Evolutionary conservation across 192 early-diverging fungal genomes (phyloP).

Genomic region (Pilaira anomala): DNA sequence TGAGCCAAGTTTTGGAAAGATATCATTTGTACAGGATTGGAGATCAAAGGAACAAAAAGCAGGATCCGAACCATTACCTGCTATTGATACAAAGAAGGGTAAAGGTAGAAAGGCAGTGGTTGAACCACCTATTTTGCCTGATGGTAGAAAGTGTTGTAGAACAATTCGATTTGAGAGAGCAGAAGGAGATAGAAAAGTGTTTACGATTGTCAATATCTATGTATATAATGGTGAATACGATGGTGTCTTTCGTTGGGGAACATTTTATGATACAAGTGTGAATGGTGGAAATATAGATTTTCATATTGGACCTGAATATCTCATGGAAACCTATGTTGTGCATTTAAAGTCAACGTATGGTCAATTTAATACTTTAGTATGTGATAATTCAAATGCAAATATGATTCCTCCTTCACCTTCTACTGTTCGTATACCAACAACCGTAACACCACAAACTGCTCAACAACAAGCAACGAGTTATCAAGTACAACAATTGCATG

Average conservation of each 20-base stretch:
- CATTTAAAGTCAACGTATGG: constrained; percentile 37
- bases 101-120: constrained; percentile 31
- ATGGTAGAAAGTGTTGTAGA: constrained; percentile 62
- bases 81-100: constrained; percentile 45
- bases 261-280: constrained; percentile 57
- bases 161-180: constrained; percentile 67
- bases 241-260: constrained; percentile 68
- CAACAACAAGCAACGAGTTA: constrained; percentile 16
- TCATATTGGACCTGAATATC: constrained; percentile 34
- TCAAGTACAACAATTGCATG: constrained; percentile 26
- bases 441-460: constrained; percentile 6
- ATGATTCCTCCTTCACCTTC: constrained; percentile 19
- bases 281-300: constrained; percentile 60
- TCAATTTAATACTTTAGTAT: constrained; percentile 34
- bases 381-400: constrained; percentile 30
- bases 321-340: constrained; percentile 36
- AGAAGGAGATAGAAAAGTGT: constrained; percentile 50
- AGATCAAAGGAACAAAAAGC: constrained; percentile 55
- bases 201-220: constrained; percentile 62
- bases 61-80: constrained; percentile 48
- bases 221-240: constrained; percentile 53
- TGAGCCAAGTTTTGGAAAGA: constrained; percentile 65
- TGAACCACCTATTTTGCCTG: constrained; percentile 45
- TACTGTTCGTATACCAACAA: constrained; percentile 3
- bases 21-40: constrained; percentile 70